Conservation (phyloP, 805 yeast species). For the Saccharomycopsis vini region DNA sequence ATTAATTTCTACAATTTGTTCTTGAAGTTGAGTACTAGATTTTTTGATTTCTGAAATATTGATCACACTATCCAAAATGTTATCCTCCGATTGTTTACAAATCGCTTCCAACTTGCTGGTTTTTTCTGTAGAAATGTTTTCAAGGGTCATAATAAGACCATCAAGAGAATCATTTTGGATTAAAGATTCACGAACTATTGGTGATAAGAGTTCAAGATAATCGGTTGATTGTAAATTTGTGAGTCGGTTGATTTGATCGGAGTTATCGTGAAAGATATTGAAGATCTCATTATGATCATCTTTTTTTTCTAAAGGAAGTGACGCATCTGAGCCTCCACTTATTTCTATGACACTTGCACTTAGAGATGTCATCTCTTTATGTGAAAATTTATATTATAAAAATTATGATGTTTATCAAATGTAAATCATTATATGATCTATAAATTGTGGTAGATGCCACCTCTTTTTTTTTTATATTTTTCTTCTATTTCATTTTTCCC, state of each 20-base stretch:
- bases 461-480: too few relatives aligned
- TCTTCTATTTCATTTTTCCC: too few relatives aligned
- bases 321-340: too few relatives aligned
- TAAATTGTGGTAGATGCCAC: too few relatives aligned
- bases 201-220: conserved; percentile 72
- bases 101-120: conserved; percentile 55
- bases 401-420: too few relatives aligned
- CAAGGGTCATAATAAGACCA: conserved; percentile 46
- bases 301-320: too few relatives aligned
- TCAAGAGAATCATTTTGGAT: conserved; percentile 37
- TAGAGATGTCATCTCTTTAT: too few relatives aligned
- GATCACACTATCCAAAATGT: conserved; percentile 49
- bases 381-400: too few relatives aligned
- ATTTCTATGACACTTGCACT: too few relatives aligned
- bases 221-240: conserved; percentile 28
- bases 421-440: too few relatives aligned
- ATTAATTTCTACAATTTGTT: conserved; percentile 49
- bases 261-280: conserved; percentile 14
- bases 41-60: conserved; percentile 54
- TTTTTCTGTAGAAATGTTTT: conserved; percentile 46
- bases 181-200: conserved; percentile 59
- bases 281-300: conserved; percentile 16
- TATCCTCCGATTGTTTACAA: conserved; percentile 52
- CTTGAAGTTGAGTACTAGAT: conserved; percentile 46
- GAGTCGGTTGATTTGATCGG: conserved; percentile 13